Percentiles rank a stretch among this genome's conserved stretches.
Evolutionary conservation across 75 land plant genomes (phyloP).

Genomic region (Azolla pinnata): DNA sequence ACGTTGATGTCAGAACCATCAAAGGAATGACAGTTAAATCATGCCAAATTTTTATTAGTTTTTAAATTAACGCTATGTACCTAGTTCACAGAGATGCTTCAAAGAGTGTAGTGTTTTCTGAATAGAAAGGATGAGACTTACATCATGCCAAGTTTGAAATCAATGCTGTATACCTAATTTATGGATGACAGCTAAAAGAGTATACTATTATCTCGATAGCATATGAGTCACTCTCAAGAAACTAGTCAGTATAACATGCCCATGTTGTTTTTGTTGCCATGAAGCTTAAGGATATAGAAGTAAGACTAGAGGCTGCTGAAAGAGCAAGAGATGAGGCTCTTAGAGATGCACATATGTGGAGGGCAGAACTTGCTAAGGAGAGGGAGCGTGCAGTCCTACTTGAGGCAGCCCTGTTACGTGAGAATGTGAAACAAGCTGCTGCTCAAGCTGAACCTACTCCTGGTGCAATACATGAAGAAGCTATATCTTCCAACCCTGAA

Average conservation of each 20-base stretch:
- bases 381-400: slow-evolving; percentile 67
- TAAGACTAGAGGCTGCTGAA: slow-evolving; percentile 41
- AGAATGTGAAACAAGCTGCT: slow-evolving; percentile 54
- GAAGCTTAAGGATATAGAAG: slow-evolving; percentile 32
- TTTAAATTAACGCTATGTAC: too few relatives aligned
- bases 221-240: too few relatives aligned
- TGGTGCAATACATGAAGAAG: too few relatives aligned
- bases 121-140: background rate
- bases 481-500: too few relatives aligned
- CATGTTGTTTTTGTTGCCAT: slow-evolving; percentile 19
- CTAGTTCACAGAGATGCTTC: background rate
- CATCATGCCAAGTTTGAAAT: background rate
- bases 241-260: background rate
- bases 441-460: slow-evolving; percentile 45
- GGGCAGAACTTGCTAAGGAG: slow-evolving; percentile 84
- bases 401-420: slow-evolving; percentile 70
- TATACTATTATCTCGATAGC: background rate
- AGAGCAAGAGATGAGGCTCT: slow-evolving; percentile 67
- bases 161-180: too few relatives aligned
- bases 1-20: too few relatives aligned
- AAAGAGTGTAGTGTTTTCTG: background rate
- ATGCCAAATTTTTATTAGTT: too few relatives aligned
- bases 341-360: slow-evolving; percentile 82
- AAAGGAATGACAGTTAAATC: too few relatives aligned
- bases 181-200: too few relatives aligned